Conservation (phyloP, 2,329 filamentous ascomycete species). For the Graphiopsis chlorocephala region DNA sequence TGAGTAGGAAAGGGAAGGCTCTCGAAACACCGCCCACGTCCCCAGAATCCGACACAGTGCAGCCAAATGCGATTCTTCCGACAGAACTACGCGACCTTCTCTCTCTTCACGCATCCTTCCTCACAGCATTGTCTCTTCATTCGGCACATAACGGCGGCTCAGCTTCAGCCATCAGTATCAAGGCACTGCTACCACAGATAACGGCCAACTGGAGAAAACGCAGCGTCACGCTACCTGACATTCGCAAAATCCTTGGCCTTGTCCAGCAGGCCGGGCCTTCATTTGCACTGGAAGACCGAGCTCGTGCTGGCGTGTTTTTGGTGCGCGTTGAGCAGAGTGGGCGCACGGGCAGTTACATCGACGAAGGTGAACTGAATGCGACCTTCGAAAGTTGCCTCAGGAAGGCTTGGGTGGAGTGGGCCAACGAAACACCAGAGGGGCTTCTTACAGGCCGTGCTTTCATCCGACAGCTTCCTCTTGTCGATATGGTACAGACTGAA, state of each 20-base stretch:
- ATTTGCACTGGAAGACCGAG: slow-evolving; percentile 30
- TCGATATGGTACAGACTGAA: slow-evolving; percentile 51
- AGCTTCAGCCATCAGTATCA: slow-evolving; percentile 41
- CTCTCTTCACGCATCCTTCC: slow-evolving; percentile 47
- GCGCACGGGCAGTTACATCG: slow-evolving; percentile 26
- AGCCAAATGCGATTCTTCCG: slow-evolving; percentile 34
- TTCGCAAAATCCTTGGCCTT: slow-evolving; percentile 47
- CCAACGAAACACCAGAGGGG: slow-evolving; percentile 32
- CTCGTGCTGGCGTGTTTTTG: slow-evolving; percentile 30
- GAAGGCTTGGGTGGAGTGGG: slow-evolving; percentile 45
- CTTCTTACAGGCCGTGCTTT: slow-evolving; percentile 49
- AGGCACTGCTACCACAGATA: slow-evolving; percentile 39
- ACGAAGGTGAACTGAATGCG: slow-evolving; percentile 43
- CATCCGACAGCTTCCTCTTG: slow-evolving; percentile 56
- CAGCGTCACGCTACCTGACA: slow-evolving; percentile 44
- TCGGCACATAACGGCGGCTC: slow-evolving; percentile 50
- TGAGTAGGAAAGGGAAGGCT: slow-evolving; percentile 21
- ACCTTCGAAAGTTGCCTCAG: slow-evolving; percentile 51
- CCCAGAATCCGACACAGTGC: slow-evolving; percentile 23
- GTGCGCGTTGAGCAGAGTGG: slow-evolving; percentile 15
- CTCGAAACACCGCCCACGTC: slow-evolving; percentile 36
- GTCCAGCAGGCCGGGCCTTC: slow-evolving; percentile 25
- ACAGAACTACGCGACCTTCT: slow-evolving; percentile 43
- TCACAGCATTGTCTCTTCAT: slow-evolving; percentile 49
- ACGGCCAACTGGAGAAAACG: slow-evolving; percentile 47